Conservation (phyloP, 495 filamentous ascomycete genomes). For the Xylaria acuta region DNA sequence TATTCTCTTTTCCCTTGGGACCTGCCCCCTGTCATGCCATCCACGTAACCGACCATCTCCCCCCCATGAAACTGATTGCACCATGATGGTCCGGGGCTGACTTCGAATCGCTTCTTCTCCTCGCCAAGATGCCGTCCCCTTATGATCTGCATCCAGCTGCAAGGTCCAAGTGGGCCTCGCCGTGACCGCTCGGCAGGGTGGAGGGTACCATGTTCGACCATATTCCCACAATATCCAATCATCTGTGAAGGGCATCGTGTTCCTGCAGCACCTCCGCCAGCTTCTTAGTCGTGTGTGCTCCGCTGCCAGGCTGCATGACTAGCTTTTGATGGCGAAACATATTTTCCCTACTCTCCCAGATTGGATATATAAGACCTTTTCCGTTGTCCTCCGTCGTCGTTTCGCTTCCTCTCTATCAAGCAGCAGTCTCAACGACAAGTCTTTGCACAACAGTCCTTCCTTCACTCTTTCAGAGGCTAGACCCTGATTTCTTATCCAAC, state of each 20-base stretch:
- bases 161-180: slow-evolving; percentile 32
- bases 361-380: slow-evolving; percentile 37
- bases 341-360: slow-evolving; percentile 18
- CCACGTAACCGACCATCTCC: not conserved
- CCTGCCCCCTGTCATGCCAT: not conserved
- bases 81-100: slow-evolving; percentile 12
- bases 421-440: slow-evolving; percentile 40
- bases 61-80: slow-evolving; percentile 15
- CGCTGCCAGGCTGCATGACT: slow-evolving; percentile 33
- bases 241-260: slow-evolving; percentile 32
- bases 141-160: slow-evolving; percentile 28
- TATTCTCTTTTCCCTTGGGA: not conserved
- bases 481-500: slow-evolving; percentile 38
- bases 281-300: slow-evolving; percentile 29
- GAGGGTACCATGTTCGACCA: slow-evolving; percentile 32
- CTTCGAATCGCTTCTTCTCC: slow-evolving; percentile 7
- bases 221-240: slow-evolving; percentile 40
- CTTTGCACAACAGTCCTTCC: slow-evolving; percentile 39
- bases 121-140: slow-evolving; percentile 19
- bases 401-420: slow-evolving; percentile 35
- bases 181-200: slow-evolving; percentile 26
- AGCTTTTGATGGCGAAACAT: slow-evolving; percentile 21
- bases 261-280: slow-evolving; percentile 34
- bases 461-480: slow-evolving; percentile 47
- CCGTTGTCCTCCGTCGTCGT: slow-evolving; percentile 33